Base-by-base conservation (phyloP, 371 early-diverging fungal genomes). In the Mucor saturninus region DNA sequence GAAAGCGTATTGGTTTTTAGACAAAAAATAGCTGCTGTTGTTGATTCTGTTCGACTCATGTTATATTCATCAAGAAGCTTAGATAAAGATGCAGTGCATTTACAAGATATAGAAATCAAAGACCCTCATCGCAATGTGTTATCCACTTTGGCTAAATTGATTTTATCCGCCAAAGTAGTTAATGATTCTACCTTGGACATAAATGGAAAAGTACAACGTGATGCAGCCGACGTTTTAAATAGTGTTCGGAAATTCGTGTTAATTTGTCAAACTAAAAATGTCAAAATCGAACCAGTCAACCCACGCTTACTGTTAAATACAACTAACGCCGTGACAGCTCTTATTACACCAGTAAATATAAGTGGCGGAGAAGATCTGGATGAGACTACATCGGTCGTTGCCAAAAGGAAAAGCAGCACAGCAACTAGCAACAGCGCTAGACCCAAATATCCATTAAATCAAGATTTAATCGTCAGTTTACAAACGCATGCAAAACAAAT, bases 41-140 rank as follows among this genome's bases (percentile, higher is more conserved):
- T 95, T 7, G 85, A 90, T 38, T 85, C 93, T n/a, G 91, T 95
- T 60, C 89, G 93, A 26, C 83, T 89, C 28, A 91, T 97, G 90
- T 81, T 97, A 52, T 87, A 87, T 45, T 86, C 93, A 14, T 89
- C 92, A 4, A 88, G 90, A 4, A 86, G 91, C 5, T 80, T 89
- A n/a, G 88, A 88, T 31, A 85, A 85, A 52, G 92, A 93, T 37
- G 65, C 73, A 8, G 67, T 85, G 0, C 84, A 86, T 31, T 83
- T 90, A 68, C 83, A 87, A 61, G 83, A 84, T 45, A 85, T 87
- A 61, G 78, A 80, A 26, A 63, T 86, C 14, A 85, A 94, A 58
- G 84, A 88, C 62, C 79, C 84, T 35, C 87, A 89, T 62, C 84
- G 88, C 8, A 86, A 86, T 37, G 86, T 96, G 4, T 86, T 93